These are phyloP conservation scores for Takashimella koratensis DNA, from an alignment of 1,284 basidiomycete genomes.

Conservation along the genomic window DNA sequence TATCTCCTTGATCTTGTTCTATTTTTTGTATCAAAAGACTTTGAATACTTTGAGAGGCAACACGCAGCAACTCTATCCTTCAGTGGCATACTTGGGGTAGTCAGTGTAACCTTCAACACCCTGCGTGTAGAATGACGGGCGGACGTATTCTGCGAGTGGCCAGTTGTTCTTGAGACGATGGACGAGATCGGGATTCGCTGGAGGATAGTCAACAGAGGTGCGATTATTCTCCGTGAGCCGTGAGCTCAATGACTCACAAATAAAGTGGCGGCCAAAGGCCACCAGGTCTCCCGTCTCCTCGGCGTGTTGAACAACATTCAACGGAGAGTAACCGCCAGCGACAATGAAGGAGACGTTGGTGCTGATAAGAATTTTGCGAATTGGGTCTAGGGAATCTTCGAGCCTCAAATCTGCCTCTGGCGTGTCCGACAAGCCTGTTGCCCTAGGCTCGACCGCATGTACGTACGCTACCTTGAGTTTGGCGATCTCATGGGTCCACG, in stretches of 20 bases:
- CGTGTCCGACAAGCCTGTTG: constrained; percentile 17
- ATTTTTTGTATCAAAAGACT: too few species aligned
- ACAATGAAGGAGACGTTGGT: constrained; percentile 49
- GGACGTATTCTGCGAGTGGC: constrained; percentile 42
- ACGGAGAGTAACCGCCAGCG: constrained; percentile 52
- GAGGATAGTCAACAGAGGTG: neutral
- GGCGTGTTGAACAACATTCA: constrained; percentile 27
- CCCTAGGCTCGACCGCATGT: constrained; percentile 56
- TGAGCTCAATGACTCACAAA: constrained; percentile 40
- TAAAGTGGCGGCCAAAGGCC: constrained; percentile 55
- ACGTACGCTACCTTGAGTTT: constrained; percentile 58
- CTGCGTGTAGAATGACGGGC: too few species aligned
- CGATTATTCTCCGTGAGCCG: neutral
- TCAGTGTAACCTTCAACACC: too few species aligned
- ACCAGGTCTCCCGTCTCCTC: constrained; percentile 49
- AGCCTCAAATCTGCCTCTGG: constrained; percentile 15
- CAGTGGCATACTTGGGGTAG: too few species aligned
- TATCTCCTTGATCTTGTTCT: too few species aligned
- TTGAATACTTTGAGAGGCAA: too few species aligned
- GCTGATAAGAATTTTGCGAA: constrained; percentile 22
- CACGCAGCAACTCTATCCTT: too few species aligned
- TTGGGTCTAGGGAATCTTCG: constrained; percentile 22
- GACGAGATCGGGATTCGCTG: constrained; percentile 56
- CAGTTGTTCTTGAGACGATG: constrained; percentile 46
- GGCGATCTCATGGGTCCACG: constrained; percentile 28